Conservation (phyloP, 306 rosid species). For the Ormosia semicastrata region DNA sequence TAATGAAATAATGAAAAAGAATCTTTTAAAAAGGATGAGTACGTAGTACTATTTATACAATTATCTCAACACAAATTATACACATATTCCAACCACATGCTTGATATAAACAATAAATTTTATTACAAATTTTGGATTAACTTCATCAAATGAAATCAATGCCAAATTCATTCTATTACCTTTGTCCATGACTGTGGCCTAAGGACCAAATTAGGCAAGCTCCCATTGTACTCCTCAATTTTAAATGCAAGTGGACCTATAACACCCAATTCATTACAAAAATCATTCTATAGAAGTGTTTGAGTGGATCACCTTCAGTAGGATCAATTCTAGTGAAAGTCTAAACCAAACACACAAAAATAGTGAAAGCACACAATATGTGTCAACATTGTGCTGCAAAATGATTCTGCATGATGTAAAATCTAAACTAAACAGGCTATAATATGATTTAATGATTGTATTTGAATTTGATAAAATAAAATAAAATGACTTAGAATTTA, state of each 20-base stretch:
- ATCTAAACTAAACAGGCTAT: background rate
- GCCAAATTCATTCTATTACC: conserved; percentile 27
- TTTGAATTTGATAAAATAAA: background rate
- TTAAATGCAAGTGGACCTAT: conserved; percentile 56
- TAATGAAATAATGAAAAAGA: background rate
- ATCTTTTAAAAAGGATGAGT: background rate
- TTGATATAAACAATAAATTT: background rate
- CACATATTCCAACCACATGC: background rate
- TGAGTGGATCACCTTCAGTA: background rate
- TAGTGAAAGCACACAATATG: background rate
- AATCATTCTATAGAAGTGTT: background rate
- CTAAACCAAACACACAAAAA: background rate
- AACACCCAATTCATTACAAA: background rate
- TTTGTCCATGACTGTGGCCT: conserved; percentile 71
- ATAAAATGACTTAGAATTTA: background rate
- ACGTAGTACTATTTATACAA: no score
- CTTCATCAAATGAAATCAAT: background rate
- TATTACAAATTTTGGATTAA: background rate
- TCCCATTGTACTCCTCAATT: conserved; percentile 44
- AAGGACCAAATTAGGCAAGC: conserved; percentile 45
- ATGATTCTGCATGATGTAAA: background rate
- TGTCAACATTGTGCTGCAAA: background rate
- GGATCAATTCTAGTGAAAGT: background rate
- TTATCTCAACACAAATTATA: conserved; percentile 18
- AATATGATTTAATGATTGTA: background rate